Evolutionary conservation across 108 stramenopile species (phyloP).

Genomic region (Skeletonema potamos): DNA sequence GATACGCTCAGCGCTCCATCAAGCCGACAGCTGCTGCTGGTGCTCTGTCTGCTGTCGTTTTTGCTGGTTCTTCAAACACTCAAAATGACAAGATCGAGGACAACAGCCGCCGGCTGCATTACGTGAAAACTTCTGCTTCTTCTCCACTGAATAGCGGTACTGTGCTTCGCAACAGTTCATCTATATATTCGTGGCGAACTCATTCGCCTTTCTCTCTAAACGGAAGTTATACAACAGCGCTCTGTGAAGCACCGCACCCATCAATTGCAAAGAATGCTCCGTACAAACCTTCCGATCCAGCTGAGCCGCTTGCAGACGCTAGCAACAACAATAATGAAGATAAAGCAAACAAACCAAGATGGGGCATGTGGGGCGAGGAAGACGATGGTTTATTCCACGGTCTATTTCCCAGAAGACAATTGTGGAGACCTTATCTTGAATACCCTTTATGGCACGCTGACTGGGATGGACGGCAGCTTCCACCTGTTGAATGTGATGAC

Average conservation of each 20-base stretch:
- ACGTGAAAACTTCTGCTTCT: background rate
- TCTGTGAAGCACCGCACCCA: background rate
- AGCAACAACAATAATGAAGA: constrained; percentile 6
- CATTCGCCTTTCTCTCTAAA: background rate
- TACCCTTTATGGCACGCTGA: constrained; percentile 86
- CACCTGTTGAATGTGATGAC: constrained; percentile 38
- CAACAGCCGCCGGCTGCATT: background rate
- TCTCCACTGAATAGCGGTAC: background rate
- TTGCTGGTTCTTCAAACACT: background rate
- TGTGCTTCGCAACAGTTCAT: background rate
- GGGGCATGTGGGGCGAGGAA: constrained; percentile 31
- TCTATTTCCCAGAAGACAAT: constrained; percentile 78
- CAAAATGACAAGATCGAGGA: background rate
- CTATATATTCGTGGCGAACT: background rate
- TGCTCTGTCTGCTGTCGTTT: background rate
- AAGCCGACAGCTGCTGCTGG: background rate
- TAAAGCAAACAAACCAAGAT: background rate
- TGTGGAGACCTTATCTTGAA: constrained; percentile 70
- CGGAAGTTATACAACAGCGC: background rate
- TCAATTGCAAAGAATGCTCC: background rate
- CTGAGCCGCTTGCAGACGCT: constrained; percentile 12
- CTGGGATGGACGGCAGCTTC: constrained; percentile 72
- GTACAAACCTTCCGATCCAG: constrained; percentile 24
- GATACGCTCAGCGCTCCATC: background rate
- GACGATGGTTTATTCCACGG: constrained; percentile 45